These are phyloP conservation scores for Aureobasidium mangrovei DNA, from an alignment of 2,329 filamentous ascomycete genomes.

Conservation along the genomic window DNA sequence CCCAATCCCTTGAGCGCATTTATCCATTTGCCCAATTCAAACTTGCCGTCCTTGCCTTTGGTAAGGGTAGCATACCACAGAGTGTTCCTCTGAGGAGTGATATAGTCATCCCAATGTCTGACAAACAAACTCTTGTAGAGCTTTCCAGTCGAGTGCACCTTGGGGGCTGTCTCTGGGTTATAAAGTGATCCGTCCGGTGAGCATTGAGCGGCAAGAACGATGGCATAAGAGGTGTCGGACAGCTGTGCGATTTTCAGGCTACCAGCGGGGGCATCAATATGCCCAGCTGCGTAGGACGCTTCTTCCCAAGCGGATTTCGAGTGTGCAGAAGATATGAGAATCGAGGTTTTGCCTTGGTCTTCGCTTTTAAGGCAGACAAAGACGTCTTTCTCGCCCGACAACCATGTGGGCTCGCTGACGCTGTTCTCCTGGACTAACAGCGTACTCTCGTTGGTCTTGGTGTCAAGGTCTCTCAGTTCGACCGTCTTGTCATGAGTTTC, in stretches of 20 bases:
- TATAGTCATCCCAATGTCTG: slow-evolving; percentile 48
- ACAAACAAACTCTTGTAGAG: slow-evolving; percentile 46
- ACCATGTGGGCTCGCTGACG: slow-evolving; percentile 67
- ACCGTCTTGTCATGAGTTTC: slow-evolving; percentile 58
- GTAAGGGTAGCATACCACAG: slow-evolving; percentile 63
- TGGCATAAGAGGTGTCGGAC: slow-evolving; percentile 30
- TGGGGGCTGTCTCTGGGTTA: slow-evolving; percentile 42
- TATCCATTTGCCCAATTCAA: slow-evolving; percentile 39
- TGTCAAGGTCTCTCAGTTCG: slow-evolving; percentile 63
- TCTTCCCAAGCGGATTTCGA: slow-evolving; percentile 19
- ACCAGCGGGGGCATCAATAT: slow-evolving; percentile 38
- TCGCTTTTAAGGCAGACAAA: slow-evolving; percentile 45
- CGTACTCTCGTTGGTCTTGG: slow-evolving; percentile 56
- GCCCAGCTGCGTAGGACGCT: slow-evolving; percentile 31
- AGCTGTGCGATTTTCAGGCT: slow-evolving; percentile 40
- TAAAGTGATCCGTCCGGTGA: slow-evolving; percentile 58
- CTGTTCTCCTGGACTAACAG: slow-evolving; percentile 56
- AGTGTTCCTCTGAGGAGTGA: slow-evolving; percentile 58
- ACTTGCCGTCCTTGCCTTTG: slow-evolving; percentile 26
- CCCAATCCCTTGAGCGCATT: slow-evolving; percentile 55
- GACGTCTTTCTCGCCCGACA: slow-evolving; percentile 56
- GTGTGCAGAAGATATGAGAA: slow-evolving; percentile 25
- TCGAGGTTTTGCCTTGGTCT: slow-evolving; percentile 32
- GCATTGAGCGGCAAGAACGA: slow-evolving; percentile 51
- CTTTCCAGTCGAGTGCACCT: slow-evolving; percentile 38